These are phyloP conservation scores for Calonectria pseudoturangicola DNA, from an alignment of 2,329 filamentous ascomycete species.

Conservation along the genomic window DNA sequence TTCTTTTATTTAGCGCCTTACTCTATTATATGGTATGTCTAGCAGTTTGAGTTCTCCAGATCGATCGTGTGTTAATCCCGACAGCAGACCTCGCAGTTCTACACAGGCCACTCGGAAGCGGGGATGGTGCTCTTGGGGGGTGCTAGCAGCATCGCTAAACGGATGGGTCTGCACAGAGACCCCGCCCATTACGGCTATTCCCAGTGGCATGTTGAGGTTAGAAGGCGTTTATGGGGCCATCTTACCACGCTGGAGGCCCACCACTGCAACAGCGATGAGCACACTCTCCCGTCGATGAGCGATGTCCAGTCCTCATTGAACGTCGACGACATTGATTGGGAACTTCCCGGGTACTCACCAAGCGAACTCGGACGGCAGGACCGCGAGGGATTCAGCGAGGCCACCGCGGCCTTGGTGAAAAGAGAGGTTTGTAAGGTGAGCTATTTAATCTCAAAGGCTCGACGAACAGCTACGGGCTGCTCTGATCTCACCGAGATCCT, in stretches of 20 bases:
- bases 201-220: constrained; percentile 7
- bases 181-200: constrained; percentile 10
- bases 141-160: constrained; percentile 5
- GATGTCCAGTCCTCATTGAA: constrained; percentile 8
- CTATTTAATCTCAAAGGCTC: constrained; percentile 4
- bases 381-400: constrained; percentile 7
- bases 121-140: constrained; percentile 1
- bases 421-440: constrained; percentile 4
- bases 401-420: background rate
- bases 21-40: constrained; percentile 5
- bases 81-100: background rate
- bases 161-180: constrained; percentile 13
- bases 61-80: background rate
- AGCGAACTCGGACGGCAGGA: background rate
- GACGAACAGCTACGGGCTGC: constrained; percentile 1
- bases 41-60: background rate
- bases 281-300: background rate
- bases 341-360: background rate
- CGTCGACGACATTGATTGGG: constrained; percentile 13
- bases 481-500: constrained; percentile 11
- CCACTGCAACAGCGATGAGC: constrained; percentile 11
- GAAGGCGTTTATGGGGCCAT: constrained; percentile 14
- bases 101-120: constrained; percentile 1
- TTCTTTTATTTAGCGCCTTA: constrained; percentile 7
- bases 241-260: background rate